These are phyloP conservation scores for Grosmannia huntii DNA, from an alignment of 2,329 filamentous ascomycete genomes.

Conservation along the genomic window DNA sequence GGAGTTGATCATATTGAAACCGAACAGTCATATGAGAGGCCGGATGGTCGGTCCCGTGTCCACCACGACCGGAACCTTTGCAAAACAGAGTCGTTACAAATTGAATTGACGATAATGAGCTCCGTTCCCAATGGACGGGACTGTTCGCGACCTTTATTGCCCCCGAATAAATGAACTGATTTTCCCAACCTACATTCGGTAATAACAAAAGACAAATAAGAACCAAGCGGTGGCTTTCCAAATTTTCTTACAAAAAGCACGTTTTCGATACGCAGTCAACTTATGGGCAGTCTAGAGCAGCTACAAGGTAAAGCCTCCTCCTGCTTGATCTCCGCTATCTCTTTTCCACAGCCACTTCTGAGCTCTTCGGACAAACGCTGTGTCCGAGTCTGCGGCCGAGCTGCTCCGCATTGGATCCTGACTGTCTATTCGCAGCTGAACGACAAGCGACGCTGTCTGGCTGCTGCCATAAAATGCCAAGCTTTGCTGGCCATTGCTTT, in stretches of 20 bases:
- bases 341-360: background rate
- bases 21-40: background rate
- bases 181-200: background rate
- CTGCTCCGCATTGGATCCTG: too few relatives aligned
- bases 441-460: too few relatives aligned
- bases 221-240: background rate
- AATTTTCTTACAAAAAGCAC: background rate
- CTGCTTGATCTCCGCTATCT: background rate
- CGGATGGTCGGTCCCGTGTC: background rate
- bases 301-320: too few relatives aligned
- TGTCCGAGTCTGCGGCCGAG: background rate
- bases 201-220: background rate
- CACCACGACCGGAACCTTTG: background rate
- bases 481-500: background rate
- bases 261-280: background rate
- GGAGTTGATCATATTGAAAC: background rate
- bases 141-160: background rate
- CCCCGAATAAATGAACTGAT: background rate
- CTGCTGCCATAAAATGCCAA: too few relatives aligned
- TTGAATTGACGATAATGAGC: background rate
- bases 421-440: background rate
- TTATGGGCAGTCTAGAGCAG: background rate
- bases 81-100: background rate
- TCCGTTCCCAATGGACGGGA: background rate
- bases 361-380: background rate